Conservation (phyloP, 768 basidiomycete genomes). For the Podaxis rugospora region DNA sequence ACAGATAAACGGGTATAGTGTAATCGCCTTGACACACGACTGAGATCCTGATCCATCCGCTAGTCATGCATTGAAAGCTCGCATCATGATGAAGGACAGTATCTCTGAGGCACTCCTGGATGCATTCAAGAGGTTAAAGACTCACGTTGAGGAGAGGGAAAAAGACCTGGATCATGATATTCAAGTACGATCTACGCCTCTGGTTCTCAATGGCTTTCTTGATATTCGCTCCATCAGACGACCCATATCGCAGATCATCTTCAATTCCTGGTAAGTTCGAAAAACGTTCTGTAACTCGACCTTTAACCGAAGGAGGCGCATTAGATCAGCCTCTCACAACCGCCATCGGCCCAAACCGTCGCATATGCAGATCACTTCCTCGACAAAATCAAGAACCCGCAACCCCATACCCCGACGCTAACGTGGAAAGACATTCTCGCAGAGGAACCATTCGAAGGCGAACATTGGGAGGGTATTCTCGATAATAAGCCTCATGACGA, state of each 20-base stretch:
- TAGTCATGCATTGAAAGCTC: constrained; percentile 65
- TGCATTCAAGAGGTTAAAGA: constrained; percentile 48
- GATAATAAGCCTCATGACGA: constrained; percentile 33
- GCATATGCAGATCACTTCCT: constrained; percentile 52
- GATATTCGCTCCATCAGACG: constrained; percentile 31
- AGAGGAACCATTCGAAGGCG: constrained; percentile 81
- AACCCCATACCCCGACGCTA: constrained; percentile 33
- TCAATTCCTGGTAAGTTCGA: constrained; percentile 57
- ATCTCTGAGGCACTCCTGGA: constrained; percentile 57
- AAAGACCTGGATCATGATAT: constrained; percentile 65
- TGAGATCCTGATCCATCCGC: constrained; percentile 1
- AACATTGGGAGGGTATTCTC: constrained; percentile 76
- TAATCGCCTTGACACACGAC: not conserved
- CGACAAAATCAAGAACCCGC: constrained; percentile 42
- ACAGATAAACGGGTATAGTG: constrained; percentile 53
- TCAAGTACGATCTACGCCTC: constrained; percentile 35
- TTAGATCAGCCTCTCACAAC: constrained; percentile 54
- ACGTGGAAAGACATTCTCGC: constrained; percentile 79
- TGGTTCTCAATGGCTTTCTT: not conserved
- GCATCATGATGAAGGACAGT: constrained; percentile 58
- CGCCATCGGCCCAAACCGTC: constrained; percentile 46
- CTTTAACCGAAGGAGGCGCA: not conserved
- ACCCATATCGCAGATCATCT: constrained; percentile 68
- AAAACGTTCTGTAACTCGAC: not conserved
- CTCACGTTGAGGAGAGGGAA: constrained; percentile 37